Conservation (phyloP, 495 filamentous ascomycete genomes). For the Halenospora varia region DNA sequence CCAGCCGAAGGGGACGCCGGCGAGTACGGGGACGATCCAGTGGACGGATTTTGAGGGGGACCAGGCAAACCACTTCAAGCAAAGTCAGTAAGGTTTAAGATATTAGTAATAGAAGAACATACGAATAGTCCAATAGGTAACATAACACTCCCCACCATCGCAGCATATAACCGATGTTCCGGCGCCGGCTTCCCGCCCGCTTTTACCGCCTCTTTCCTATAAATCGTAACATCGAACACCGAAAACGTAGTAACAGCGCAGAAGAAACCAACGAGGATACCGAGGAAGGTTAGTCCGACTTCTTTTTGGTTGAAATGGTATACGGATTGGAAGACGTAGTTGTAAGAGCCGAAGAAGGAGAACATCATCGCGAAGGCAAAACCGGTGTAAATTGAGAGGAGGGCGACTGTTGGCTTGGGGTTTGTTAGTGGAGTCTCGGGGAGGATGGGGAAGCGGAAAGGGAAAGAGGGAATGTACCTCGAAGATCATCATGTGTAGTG, state of each 20-base stretch:
- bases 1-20: slow-evolving; percentile 23
- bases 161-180: slow-evolving; percentile 20
- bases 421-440: background rate
- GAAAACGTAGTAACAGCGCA: slow-evolving; percentile 15
- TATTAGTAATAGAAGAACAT: background rate
- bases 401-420: slow-evolving; percentile 14
- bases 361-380: slow-evolving; percentile 25
- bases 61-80: slow-evolving; percentile 8
- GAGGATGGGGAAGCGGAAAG: background rate
- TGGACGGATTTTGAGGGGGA: slow-evolving; percentile 9
- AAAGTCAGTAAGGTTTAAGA: too few species aligned
- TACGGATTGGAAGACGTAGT: slow-evolving; percentile 19
- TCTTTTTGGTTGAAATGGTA: slow-evolving; percentile 23
- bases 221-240: slow-evolving; percentile 17
- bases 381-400: slow-evolving; percentile 20
- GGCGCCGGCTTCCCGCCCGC: slow-evolving; percentile 15
- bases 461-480: slow-evolving; percentile 4
- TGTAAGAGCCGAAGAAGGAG: slow-evolving; percentile 23
- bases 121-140: slow-evolving; percentile 22
- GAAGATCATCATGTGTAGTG: slow-evolving; percentile 10
- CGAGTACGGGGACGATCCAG: slow-evolving; percentile 18
- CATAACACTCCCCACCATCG: slow-evolving; percentile 17
- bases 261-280: slow-evolving; percentile 16
- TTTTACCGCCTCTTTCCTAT: slow-evolving; percentile 7
- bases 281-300: slow-evolving; percentile 23